Conservation (phyloP, 768 basidiomycete genomes). For the Tricholoma bakamatsutake region DNA sequence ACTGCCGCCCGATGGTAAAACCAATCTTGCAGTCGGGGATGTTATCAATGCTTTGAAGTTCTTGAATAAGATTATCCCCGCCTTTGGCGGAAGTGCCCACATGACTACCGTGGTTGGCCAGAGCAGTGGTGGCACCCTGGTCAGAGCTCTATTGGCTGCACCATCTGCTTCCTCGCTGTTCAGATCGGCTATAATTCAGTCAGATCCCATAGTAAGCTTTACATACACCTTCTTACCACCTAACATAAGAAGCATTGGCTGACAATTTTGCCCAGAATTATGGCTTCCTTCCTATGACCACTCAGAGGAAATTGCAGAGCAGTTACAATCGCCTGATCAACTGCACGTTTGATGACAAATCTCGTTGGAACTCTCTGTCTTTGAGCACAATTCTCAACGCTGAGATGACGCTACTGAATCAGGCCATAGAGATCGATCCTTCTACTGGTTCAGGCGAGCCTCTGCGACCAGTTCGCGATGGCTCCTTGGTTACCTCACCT, state of each 20-base stretch:
- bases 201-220: slow-evolving; percentile 72
- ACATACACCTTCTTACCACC: not conserved
- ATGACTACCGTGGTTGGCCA: slow-evolving; percentile 79
- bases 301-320: slow-evolving; percentile 49
- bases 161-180: slow-evolving; percentile 72
- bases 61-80: slow-evolving; percentile 47
- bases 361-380: slow-evolving; percentile 48
- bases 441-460: slow-evolving; percentile 51
- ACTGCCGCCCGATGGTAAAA: slow-evolving; percentile 62
- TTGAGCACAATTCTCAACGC: slow-evolving; percentile 48
- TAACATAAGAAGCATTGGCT: not conserved
- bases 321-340: slow-evolving; percentile 42
- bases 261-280: slow-evolving; percentile 43
- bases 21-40: slow-evolving; percentile 70
- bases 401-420: slow-evolving; percentile 38
- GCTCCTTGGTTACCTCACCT: slow-evolving; percentile 60
- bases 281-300: slow-evolving; percentile 54
- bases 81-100: slow-evolving; percentile 60
- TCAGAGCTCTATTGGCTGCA: slow-evolving; percentile 68
- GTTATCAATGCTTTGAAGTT: slow-evolving; percentile 61
- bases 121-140: slow-evolving; percentile 73
- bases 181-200: slow-evolving; percentile 74
- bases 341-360: slow-evolving; percentile 38
- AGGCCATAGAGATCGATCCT: slow-evolving; percentile 40
- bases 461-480: slow-evolving; percentile 64